A percentile compares a stretch with the other conserved stretches of the same genome.
These are phyloP conservation scores for Solanum piurae DNA, from an alignment of 257 asterid genomes.

Conservation along the genomic window DNA sequence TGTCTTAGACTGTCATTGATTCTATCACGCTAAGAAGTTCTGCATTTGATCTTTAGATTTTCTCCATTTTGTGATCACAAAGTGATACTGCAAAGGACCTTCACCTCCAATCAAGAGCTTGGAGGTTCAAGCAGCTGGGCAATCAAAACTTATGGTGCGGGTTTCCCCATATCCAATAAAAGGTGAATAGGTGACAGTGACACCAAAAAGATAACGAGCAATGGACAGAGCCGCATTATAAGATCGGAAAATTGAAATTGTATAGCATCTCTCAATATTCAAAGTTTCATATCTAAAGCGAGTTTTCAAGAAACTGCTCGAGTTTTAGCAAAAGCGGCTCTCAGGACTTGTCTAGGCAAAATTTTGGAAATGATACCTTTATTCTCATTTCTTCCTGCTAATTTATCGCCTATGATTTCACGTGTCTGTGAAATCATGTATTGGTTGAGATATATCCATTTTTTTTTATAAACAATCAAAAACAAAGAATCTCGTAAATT, in stretches of 20 bases:
- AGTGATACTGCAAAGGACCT: neutral
- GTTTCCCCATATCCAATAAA: neutral
- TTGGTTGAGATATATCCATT: neutral
- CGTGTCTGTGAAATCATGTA: neutral
- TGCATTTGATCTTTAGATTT: neutral
- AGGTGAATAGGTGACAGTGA: neutral
- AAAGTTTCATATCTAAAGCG: neutral
- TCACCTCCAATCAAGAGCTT: neutral
- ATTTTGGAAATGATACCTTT: neutral
- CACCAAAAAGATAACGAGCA: neutral
- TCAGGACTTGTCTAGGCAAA: neutral
- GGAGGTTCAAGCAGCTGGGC: neutral
- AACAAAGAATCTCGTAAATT: neutral
- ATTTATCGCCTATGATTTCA: neutral
- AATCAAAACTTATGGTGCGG: neutral
- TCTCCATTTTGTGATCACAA: neutral
- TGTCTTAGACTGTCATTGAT: neutral
- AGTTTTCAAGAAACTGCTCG: neutral
- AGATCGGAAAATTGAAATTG: neutral
- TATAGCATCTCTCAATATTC: neutral
- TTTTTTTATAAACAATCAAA: neutral
- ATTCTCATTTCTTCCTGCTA: neutral
- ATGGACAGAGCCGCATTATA: neutral
- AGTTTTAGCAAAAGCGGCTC: neutral
- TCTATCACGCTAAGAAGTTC: neutral